Evolutionary conservation across 169 alveolate species (phyloP).

Genomic region (Plasmodium knowlesi): DNA sequence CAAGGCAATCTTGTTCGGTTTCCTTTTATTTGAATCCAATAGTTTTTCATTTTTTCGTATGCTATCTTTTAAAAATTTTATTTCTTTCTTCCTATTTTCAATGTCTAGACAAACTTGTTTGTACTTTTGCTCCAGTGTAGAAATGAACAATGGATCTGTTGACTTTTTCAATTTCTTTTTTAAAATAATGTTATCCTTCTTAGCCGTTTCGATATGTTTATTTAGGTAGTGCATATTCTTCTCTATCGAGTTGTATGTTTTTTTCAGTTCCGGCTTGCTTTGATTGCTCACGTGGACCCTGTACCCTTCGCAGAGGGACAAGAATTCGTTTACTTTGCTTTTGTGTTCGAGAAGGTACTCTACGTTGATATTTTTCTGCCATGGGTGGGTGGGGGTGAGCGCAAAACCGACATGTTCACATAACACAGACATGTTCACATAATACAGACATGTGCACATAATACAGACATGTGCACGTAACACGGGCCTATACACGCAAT

Average conservation of each 20-base stretch:
- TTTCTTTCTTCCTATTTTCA: constrained; percentile 40
- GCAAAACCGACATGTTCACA: not conserved
- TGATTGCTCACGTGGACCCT: constrained; percentile 21
- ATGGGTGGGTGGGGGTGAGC: not conserved
- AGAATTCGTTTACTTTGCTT: constrained; percentile 15
- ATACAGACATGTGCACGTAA: not conserved
- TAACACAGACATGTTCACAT: not conserved
- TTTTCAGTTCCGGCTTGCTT: constrained; percentile 32
- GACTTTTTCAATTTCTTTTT: constrained; percentile 53
- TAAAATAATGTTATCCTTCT: constrained; percentile 31
- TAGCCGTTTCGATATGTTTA: constrained; percentile 67
- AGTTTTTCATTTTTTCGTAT: constrained; percentile 64
- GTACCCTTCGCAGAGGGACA: constrained; percentile 12
- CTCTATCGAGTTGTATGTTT: constrained; percentile 54
- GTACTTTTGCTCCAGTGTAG: constrained; percentile 49
- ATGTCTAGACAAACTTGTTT: constrained; percentile 50
- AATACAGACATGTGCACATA: not conserved
- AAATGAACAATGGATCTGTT: constrained; percentile 37
- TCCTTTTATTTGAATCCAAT: constrained; percentile 57
- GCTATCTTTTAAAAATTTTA: constrained; percentile 51
- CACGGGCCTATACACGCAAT: not conserved
- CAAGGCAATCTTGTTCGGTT: constrained; percentile 33
- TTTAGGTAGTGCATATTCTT: constrained; percentile 44
- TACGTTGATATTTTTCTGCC: not conserved
- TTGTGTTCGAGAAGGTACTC: constrained; percentile 5